Evolutionary conservation across 768 basidiomycete species (phyloP), one percentile per base, ranked within the genome.

Genomic region (Psilocybe cyanescens): DNA sequence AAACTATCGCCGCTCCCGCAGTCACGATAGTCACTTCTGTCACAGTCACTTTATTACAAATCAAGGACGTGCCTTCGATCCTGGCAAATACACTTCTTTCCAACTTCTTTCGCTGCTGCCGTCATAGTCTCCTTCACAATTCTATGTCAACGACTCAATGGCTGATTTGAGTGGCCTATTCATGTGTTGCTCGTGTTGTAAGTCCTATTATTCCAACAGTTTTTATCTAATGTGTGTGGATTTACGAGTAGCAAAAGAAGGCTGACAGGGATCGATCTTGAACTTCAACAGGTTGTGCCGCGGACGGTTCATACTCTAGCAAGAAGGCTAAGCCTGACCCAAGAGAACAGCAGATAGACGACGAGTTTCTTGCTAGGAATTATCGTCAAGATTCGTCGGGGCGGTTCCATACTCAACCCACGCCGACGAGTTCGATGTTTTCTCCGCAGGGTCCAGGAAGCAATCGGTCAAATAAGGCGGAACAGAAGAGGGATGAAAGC

Each of bases 351-450:
- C 51, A 65, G 47, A 64, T 71, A 30, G 70, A 71, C 59, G 60
- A 65, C 30, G 64, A 61, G 50, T 71, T 71, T 49, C 64, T 66
- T 35, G 60, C 67, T 11, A 66, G 70, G 44, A 67, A 71, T 51
- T 71, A 68, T 44, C 57, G 51, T 5, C 57, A 61, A 46, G 70
- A 71, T 41, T 52, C 64, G 3, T 39, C 58, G 17, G 70, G 70
- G 3, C 63, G 61, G 14, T 66, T 71, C 53, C 56, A 66, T 50
- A 59, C 53, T 28, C 62, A 67, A 44, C 65, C 67, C 4, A 65
- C 62, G 4, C 65, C 65, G 30, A 60, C 63, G n/a, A 53, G 48
- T 17, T 59, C 62, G 5, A 60, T 58, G 57, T 41, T 61, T 19
- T 56, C 55, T 53, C 28, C 12, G 17, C 62, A 59, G 11, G 39